Evolutionary conservation across 768 basidiomycete genomes (phyloP).

Genomic region (Fomitopsis pulvina): DNA sequence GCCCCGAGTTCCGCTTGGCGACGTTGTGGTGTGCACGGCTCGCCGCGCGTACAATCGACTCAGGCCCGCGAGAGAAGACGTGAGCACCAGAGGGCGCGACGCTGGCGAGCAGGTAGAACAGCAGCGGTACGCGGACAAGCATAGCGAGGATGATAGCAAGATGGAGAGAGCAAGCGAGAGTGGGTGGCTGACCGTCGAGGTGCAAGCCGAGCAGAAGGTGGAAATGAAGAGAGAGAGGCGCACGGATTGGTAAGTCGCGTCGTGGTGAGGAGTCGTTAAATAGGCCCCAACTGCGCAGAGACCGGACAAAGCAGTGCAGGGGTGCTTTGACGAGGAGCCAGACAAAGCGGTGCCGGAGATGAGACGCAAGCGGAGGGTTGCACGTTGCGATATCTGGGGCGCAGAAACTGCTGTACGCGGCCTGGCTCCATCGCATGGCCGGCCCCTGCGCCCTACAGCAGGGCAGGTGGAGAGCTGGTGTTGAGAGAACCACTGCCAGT

Average conservation of each 20-base stretch:
- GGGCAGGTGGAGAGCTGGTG: no score
- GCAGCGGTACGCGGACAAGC: slow-evolving; percentile 21
- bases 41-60: slow-evolving; percentile 36
- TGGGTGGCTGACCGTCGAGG: background rate
- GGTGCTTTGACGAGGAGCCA: background rate
- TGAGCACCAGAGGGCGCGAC: slow-evolving; percentile 22
- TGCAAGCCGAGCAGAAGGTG: background rate
- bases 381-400: no score
- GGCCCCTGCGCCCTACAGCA: no score
- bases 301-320: background rate
- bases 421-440: no score
- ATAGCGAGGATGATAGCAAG: slow-evolving; percentile 9
- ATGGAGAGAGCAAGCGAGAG: background rate
- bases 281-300: background rate
- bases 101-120: slow-evolving; percentile 27
- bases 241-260: background rate
- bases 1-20: slow-evolving; percentile 47
- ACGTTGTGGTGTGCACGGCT: slow-evolving; percentile 48
- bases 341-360: slow-evolving; percentile 1
- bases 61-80: slow-evolving; percentile 19
- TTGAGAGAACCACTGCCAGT: no score
- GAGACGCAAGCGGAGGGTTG: background rate
- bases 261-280: background rate
- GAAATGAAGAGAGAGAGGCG: background rate
- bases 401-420: no score